Percentiles rank a stretch among this genome's conserved stretches.
These are phyloP conservation scores for Claviceps digitariae DNA, from an alignment of 2,329 filamentous ascomycete genomes.

Conservation along the genomic window DNA sequence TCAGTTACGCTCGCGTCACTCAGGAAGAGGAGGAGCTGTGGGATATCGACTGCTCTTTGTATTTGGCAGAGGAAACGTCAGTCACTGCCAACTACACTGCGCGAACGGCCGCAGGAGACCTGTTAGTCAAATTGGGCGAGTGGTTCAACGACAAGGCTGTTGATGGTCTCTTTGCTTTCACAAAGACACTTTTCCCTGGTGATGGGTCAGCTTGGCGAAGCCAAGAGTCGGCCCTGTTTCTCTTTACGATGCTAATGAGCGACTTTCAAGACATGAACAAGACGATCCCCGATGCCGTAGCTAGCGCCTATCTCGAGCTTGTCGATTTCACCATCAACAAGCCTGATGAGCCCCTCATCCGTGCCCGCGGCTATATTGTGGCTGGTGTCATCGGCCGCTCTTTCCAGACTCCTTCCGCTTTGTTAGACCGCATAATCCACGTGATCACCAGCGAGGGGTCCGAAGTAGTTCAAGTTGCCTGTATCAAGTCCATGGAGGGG, in stretches of 20 bases:
- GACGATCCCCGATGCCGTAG: conserved; percentile 53
- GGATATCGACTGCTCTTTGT: conserved; percentile 94
- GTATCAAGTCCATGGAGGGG: conserved; percentile 71
- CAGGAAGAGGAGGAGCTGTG: conserved; percentile 88
- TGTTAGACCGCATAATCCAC: conserved; percentile 61
- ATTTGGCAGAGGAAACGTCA: conserved; percentile 86
- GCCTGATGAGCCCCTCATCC: conserved; percentile 58
- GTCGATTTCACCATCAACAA: conserved; percentile 64
- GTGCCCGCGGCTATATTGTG: conserved; percentile 76
- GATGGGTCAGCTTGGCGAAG: conserved; percentile 38
- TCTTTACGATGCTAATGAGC: conserved; percentile 70
- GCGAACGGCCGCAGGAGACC: conserved; percentile 79
- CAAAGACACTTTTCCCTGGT: conserved; percentile 56
- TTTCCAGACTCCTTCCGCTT: conserved; percentile 46
- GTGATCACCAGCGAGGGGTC: conserved; percentile 63
- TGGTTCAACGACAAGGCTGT: conserved; percentile 68
- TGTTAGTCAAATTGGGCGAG: conserved; percentile 84
- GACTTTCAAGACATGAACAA: conserved; percentile 73
- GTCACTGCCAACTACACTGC: conserved; percentile 95
- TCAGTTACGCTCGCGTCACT: conserved; percentile 79
- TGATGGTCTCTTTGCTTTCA: conserved; percentile 66
- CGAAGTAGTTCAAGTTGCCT: conserved; percentile 84
- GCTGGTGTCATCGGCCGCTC: conserved; percentile 67
- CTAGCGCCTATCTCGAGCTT: conserved; percentile 64
- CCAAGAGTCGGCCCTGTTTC: conserved; percentile 71